Conservation (phyloP, 768 basidiomycete genomes). For the Termitomyces bulborhizus region DNA sequence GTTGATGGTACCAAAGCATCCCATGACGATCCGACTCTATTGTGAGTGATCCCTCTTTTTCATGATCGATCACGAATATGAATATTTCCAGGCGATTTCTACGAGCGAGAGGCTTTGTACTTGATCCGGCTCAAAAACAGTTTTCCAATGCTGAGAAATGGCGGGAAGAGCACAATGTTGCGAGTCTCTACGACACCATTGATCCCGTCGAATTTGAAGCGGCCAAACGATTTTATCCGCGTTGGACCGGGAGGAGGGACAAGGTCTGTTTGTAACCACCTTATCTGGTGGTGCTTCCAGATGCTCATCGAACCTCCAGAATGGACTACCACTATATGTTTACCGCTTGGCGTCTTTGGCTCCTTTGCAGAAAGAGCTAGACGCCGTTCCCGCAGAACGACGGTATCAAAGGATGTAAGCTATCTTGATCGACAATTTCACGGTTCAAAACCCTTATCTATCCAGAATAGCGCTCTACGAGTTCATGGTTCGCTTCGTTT, state of each 20-base stretch:
- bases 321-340: conserved; percentile 71
- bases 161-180: conserved; percentile 57
- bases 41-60: conserved; percentile 36
- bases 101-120: conserved; percentile 68
- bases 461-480: conserved; percentile 61
- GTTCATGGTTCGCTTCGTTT: conserved; percentile 54
- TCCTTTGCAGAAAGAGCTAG: conserved; percentile 53
- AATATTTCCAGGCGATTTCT: conserved; percentile 65
- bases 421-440: conserved; percentile 1
- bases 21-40: conserved; percentile 60
- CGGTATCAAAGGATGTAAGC: conserved; percentile 68
- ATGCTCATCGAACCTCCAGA: conserved; percentile 25
- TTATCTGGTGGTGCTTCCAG: background rate
- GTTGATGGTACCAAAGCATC: conserved; percentile 31
- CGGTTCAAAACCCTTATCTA: background rate
- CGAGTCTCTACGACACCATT: conserved; percentile 57
- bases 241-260: conserved; percentile 77
- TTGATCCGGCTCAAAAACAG: conserved; percentile 58
- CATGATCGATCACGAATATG: background rate
- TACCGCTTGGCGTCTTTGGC: conserved; percentile 63
- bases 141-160: conserved; percentile 65
- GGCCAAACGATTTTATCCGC: conserved; percentile 62
- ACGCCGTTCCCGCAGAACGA: conserved; percentile 43
- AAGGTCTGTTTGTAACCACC: conserved; percentile 49
- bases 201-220: conserved; percentile 52